Evolutionary conservation across 2,329 filamentous ascomycete species (phyloP).

Genomic region (Xylariomycetidae sp.): DNA sequence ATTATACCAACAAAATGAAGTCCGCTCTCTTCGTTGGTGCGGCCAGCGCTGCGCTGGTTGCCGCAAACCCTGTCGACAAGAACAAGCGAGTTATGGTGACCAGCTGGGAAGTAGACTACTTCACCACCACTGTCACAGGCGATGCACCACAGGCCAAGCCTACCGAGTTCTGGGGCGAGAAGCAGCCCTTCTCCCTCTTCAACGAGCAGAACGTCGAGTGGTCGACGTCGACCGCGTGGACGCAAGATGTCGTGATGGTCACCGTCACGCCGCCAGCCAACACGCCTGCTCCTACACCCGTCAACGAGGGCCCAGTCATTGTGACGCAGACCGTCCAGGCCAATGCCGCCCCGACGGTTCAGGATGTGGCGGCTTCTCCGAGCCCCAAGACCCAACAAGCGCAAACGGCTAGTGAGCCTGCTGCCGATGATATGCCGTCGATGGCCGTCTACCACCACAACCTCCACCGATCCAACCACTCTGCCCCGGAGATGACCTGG

Average conservation of each 20-base stretch:
- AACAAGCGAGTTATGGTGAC: slow-evolving; percentile 14
- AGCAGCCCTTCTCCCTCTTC: slow-evolving; percentile 7
- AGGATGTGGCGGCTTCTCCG: slow-evolving; percentile 7
- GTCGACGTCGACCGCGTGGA: slow-evolving; percentile 4
- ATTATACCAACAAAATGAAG: slow-evolving; percentile 30
- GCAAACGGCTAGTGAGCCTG: slow-evolving; percentile 6
- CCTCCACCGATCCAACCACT: slow-evolving; percentile 77
- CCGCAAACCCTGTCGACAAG: slow-evolving; percentile 28
- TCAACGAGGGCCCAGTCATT: not conserved
- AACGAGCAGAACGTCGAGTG: slow-evolving; percentile 3
- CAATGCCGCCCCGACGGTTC: not conserved
- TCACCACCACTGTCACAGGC: slow-evolving; percentile 31
- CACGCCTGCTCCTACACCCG: slow-evolving; percentile 2
- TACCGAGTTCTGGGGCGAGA: slow-evolving; percentile 8
- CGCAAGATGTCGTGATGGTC: slow-evolving; percentile 9
- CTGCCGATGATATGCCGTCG: slow-evolving; percentile 29
- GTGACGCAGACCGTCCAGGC: not conserved
- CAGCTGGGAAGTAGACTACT: slow-evolving; percentile 25
- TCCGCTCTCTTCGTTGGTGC: slow-evolving; percentile 30
- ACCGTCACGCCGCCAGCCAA: slow-evolving; percentile 7
- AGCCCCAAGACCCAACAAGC: slow-evolving; percentile 2
- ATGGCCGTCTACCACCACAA: slow-evolving; percentile 71
- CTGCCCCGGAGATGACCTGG: slow-evolving; percentile 60
- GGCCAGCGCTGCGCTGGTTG: slow-evolving; percentile 27
- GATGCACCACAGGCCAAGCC: slow-evolving; percentile 10